Conservation (phyloP, 805 yeast genomes). For the Saccharomycopsis sp. region DNA sequence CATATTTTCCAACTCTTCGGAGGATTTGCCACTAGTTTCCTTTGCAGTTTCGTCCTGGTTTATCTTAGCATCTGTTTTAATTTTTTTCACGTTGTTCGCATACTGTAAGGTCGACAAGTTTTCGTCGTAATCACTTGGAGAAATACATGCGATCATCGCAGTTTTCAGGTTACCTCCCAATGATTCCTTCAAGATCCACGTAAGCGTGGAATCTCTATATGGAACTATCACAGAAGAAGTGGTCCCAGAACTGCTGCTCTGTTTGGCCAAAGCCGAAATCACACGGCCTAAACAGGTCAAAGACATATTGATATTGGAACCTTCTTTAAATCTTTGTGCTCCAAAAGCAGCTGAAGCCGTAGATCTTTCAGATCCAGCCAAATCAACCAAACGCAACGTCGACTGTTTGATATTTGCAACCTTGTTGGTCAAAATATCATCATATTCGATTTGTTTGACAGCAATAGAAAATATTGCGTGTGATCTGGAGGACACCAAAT, state of each 20-base stretch:
- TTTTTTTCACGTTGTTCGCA: constrained; percentile 69
- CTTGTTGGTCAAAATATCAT: constrained; percentile 29
- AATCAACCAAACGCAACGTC: constrained; percentile 62
- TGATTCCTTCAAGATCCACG: constrained; percentile 69
- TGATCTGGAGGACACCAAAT: constrained; percentile 67
- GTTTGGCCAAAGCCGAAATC: constrained; percentile 41
- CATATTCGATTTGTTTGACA: constrained; percentile 50
- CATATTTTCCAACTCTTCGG: constrained; percentile 32
- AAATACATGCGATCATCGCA: constrained; percentile 78
- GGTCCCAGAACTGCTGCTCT: constrained; percentile 18
- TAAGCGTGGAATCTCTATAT: constrained; percentile 67
- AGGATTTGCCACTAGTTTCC: constrained; percentile 30
- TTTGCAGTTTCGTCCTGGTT: constrained; percentile 37
- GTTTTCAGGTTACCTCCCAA: constrained; percentile 86
- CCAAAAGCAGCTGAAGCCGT: constrained; percentile 50
- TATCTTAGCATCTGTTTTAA: constrained; percentile 53
- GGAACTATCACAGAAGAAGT: constrained; percentile 40
- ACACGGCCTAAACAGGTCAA: constrained; percentile 74
- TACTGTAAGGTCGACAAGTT: constrained; percentile 69
- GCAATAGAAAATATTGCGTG: constrained; percentile 70
- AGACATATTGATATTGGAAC: constrained; percentile 71
- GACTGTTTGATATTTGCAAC: constrained; percentile 47
- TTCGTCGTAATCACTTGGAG: constrained; percentile 76
- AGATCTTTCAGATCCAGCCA: constrained; percentile 79
- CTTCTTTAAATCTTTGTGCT: constrained; percentile 62